phyloP scores from a whole-genome alignment of 495 filamentous ascomycete species.

The Lophiotrema nucula region DNA sequence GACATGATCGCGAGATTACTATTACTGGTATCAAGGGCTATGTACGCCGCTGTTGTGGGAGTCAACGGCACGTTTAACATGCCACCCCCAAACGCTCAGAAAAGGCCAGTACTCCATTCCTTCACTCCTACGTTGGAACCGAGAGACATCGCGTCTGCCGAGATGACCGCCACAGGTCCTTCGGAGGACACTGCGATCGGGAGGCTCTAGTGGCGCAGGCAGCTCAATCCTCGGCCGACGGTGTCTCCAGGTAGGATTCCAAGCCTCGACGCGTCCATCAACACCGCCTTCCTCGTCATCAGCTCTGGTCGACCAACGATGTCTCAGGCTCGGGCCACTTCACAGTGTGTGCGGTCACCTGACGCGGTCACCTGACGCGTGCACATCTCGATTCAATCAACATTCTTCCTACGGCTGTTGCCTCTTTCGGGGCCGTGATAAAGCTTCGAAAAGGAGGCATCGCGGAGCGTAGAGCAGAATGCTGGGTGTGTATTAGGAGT shows the following conservation, averaged over 20 bases:
- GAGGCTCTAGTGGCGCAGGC: no score
- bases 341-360: constrained; percentile 1
- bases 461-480: no score
- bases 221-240: background rate
- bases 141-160: background rate
- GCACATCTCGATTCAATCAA: constrained; percentile 4
- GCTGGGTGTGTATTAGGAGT: no score
- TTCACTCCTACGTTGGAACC: background rate
- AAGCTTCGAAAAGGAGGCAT: constrained; percentile 11
- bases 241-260: background rate
- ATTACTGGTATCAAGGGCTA: constrained; percentile 2
- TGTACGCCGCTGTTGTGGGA: no score
- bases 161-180: background rate
- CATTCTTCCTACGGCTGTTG: constrained; percentile 5
- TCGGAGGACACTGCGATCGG: background rate
- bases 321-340: background rate
- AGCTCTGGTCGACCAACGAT: background rate
- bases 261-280: background rate
- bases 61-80: no score
- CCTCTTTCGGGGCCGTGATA: constrained; percentile 2
- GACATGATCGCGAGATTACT: constrained; percentile 2
- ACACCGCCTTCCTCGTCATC: background rate
- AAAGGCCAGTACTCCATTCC: background rate
- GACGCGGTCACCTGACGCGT: no score
- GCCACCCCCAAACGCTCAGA: no score